Evolutionary conservation across 208 protist genomes (phyloP), one percentile per base, ranked within the genome.

Genomic region (Porcisia hertigi): DNA sequence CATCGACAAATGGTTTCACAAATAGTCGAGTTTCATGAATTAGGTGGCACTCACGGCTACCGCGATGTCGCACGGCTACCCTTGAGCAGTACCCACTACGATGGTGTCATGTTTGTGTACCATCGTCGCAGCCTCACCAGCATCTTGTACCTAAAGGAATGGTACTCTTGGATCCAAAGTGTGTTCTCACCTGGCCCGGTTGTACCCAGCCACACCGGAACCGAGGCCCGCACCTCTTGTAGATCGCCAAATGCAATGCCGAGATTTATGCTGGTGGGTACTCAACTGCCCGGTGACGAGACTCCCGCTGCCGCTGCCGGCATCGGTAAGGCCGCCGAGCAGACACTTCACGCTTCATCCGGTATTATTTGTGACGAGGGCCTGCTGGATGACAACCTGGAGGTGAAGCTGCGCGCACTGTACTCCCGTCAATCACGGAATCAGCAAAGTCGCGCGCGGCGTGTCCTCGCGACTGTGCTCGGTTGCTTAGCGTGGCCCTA

Each of bases 91-190:
- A 87, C 94, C 34, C 55, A 71, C 39, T 92, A 92, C 72, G 90
- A 94, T 74, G 92, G 92, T 72, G 83, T 94, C 65, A 90, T 94
- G 52, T 91, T 94, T 47, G 67, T 96, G 36, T 94, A 96, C 76
- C 82, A 92, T 59, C 82, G 85, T 8, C 75, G 83, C 60, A 85
- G 85, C 71, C 80, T 83, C n/a, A 81, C 84, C 54, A 94, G 88
- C 81, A 84, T 86, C 12, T 69, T 81, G n/a, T 80, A 85, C 57
- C 82, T 94, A 9, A 63, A 77, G 8, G 72, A 77, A 41, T 92
- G 90, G 88, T 92, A 94, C 69, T 55, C 80, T 20, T 77, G 77
- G 70, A 60, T 92, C 30, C 69, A 76, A 39, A 80, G 41, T 41
- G 58, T 88, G 3, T 59, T 88, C 30, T 66, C 66, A 18, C 49